Percentiles rank a stretch among this genome's conserved stretches.
phyloP scores from a whole-genome alignment of 2,329 filamentous ascomycete species.

The Trichoderma endophyticum region DNA sequence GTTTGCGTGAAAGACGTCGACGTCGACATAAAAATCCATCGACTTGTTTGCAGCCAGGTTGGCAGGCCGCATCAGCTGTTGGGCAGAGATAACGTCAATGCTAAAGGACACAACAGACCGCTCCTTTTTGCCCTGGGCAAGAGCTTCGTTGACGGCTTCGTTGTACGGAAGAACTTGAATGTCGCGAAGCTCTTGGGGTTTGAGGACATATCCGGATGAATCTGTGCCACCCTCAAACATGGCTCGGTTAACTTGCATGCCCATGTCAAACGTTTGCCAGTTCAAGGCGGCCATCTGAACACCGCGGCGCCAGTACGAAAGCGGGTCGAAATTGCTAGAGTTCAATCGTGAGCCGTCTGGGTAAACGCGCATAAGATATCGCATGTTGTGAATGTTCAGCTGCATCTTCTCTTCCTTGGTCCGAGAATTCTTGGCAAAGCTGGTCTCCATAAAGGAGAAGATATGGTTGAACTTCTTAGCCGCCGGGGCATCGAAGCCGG shows the following conservation, averaged over 20 bases:
- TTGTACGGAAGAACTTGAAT: conserved; percentile 58
- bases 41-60: conserved; percentile 67
- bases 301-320: conserved; percentile 89
- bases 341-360: conserved; percentile 76
- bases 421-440: conserved; percentile 77
- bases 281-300: conserved; percentile 98
- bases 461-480: conserved; percentile 91
- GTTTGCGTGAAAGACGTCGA: conserved; percentile 91
- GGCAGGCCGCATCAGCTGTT: conserved; percentile 83
- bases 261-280: conserved; percentile 96
- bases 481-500: conserved; percentile 71
- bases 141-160: conserved; percentile 39
- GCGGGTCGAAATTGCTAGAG: conserved; percentile 92
- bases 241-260: conserved; percentile 93
- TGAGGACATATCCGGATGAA: conserved; percentile 86
- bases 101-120: conserved; percentile 81
- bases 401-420: conserved; percentile 72
- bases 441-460: conserved; percentile 89
- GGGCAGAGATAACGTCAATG: conserved; percentile 87
- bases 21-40: conserved; percentile 90
- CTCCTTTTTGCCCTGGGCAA: conserved; percentile 64
- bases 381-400: conserved; percentile 86
- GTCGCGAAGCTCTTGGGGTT: conserved; percentile 79
- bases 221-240: conserved; percentile 94
- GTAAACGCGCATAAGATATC: conserved; percentile 90